Conservation (phyloP, 129 eudicot genomes). For the Arctium minus region DNA sequence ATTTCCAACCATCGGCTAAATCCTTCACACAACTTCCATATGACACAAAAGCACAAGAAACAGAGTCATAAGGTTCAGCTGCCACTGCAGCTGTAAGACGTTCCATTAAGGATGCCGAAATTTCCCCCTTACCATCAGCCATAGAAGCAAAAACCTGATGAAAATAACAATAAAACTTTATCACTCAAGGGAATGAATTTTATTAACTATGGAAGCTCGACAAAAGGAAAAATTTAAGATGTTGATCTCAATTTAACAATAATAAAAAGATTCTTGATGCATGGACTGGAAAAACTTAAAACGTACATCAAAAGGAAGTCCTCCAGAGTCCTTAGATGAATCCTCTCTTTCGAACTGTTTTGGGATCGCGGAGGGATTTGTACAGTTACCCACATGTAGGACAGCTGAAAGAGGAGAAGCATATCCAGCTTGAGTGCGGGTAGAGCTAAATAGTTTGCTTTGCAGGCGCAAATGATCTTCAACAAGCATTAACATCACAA, state of each 20-base stretch:
- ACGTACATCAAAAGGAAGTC: constrained; percentile 67
- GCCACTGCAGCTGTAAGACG: constrained; percentile 84
- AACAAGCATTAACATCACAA: constrained; percentile 86
- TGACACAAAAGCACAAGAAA: constrained; percentile 88
- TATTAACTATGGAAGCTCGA: not conserved
- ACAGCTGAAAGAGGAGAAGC: constrained; percentile 53
- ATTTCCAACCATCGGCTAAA: constrained; percentile 89
- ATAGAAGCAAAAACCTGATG: constrained; percentile 64
- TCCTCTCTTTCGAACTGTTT: constrained; percentile 32
- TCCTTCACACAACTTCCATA: constrained; percentile 81
- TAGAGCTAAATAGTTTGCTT: constrained; percentile 51
- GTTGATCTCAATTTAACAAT: not conserved
- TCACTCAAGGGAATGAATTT: constrained; percentile 1
- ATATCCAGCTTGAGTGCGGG: constrained; percentile 46
- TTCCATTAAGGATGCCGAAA: constrained; percentile 71
- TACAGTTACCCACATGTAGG: constrained; percentile 31
- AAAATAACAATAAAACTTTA: constrained; percentile 15
- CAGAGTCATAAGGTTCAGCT: constrained; percentile 89
- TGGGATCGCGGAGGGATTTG: constrained; percentile 29
- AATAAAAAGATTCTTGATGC: not conserved
- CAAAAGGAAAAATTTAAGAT: not conserved
- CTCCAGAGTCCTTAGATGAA: constrained; percentile 46
- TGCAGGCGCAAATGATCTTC: constrained; percentile 90
- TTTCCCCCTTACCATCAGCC: constrained; percentile 73
- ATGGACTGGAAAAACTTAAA: not conserved